These are phyloP conservation scores for Stylosanthes scabra DNA, from an alignment of 331 rosid genomes.

Conservation along the genomic window DNA sequence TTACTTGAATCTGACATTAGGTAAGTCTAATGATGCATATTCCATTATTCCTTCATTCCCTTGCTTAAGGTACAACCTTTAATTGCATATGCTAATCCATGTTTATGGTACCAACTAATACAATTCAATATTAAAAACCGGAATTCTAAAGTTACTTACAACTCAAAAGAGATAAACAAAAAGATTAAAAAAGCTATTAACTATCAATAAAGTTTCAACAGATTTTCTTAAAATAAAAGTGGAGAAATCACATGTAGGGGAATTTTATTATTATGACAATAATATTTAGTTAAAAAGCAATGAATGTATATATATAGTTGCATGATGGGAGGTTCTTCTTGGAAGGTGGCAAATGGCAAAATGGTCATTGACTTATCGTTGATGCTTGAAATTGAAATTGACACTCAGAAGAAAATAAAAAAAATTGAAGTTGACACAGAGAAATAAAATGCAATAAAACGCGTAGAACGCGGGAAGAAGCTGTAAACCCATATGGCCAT, in stretches of 20 bases:
- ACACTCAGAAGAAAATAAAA: conserved; percentile 2
- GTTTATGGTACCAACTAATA: conserved; percentile 9
- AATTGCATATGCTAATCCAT: too few species aligned
- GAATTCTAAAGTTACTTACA: conserved; percentile 21
- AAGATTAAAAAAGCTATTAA: background rate
- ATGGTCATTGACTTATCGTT: too few species aligned
- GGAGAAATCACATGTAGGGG: background rate
- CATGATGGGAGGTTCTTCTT: background rate
- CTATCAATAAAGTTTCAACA: background rate
- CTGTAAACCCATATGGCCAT: conserved; percentile 41
- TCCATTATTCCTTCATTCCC: conserved; percentile 14
- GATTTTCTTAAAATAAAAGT: too few species aligned
- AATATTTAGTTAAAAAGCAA: background rate
- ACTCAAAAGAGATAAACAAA: conserved; percentile 1
- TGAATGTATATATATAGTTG: background rate
- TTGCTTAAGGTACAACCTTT: background rate
- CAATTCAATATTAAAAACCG: background rate
- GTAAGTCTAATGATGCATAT: conserved; percentile 10
- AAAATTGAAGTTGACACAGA: too few species aligned
- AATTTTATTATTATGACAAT: background rate
- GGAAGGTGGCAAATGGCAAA: conserved; percentile 17
- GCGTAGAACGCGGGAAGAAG: conserved; percentile 52
- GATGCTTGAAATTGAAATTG: conserved; percentile 29
- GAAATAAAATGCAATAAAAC: conserved; percentile 28
- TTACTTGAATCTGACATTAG: conserved; percentile 36